Evolutionary conservation across 169 alveolate genomes (phyloP).

Genomic region (Babesia gibsoni): DNA sequence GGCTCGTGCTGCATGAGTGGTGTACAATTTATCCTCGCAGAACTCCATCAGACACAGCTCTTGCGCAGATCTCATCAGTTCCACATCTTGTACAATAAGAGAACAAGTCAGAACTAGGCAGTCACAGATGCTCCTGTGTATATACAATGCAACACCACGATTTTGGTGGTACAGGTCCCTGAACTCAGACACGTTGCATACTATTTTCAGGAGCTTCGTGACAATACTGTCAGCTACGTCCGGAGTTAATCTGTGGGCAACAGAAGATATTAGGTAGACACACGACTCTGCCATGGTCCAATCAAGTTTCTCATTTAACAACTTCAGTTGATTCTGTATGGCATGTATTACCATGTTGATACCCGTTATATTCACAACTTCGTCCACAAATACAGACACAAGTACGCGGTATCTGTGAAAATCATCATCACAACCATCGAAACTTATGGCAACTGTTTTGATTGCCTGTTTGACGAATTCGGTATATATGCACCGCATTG

Average conservation of each 20-base stretch:
- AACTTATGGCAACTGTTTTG: neutral
- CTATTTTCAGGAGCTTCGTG: slow-evolving; percentile 1
- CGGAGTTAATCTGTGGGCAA: slow-evolving; percentile 23
- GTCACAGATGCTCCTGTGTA: slow-evolving; percentile 10
- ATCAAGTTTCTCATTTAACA: neutral
- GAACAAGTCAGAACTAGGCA: slow-evolving; percentile 17
- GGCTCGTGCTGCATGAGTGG: slow-evolving; percentile 9
- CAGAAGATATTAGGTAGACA: neutral
- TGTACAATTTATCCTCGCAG: neutral
- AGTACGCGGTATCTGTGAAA: slow-evolving; percentile 11
- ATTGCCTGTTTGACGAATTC: slow-evolving; percentile 11
- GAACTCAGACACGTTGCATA: neutral
- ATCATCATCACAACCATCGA: neutral
- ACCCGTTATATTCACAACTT: slow-evolving; percentile 11
- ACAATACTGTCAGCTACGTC: neutral
- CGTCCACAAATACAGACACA: slow-evolving; percentile 18
- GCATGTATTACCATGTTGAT: slow-evolving; percentile 1
- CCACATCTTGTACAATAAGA: neutral
- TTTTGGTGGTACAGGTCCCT: neutral
- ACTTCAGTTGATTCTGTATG: neutral
- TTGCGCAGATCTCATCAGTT: slow-evolving; percentile 7
- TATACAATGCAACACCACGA: neutral
- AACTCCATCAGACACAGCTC: neutral
- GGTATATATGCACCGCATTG: slow-evolving; percentile 15
- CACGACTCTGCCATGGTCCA: slow-evolving; percentile 22